A percentile compares a stretch with the other conserved stretches of the same genome.
Conservation (phyloP, 2,329 filamentous ascomycete genomes). For the Pleomassaria siparia region DNA sequence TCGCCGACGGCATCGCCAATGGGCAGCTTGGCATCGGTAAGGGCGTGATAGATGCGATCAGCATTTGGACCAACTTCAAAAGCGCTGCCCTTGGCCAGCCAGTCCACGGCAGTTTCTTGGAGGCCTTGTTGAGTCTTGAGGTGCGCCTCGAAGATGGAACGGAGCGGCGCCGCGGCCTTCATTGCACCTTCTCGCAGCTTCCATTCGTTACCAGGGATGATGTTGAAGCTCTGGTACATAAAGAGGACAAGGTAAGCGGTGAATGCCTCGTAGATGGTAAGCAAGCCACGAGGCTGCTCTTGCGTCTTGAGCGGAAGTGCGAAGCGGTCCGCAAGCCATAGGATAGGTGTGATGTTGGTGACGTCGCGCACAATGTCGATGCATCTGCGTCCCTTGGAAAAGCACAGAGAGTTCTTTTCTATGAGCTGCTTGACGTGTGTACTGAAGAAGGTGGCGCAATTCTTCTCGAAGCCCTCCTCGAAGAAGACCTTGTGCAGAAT, state of each 20-base stretch:
- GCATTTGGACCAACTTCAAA: slow-evolving; percentile 54
- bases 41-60: slow-evolving; percentile 54
- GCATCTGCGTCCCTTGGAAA: slow-evolving; percentile 47
- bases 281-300: slow-evolving; percentile 59
- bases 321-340: slow-evolving; percentile 65
- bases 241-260: slow-evolving; percentile 49
- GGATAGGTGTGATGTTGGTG: slow-evolving; percentile 66
- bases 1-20: slow-evolving; percentile 53
- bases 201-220: slow-evolving; percentile 53
- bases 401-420: slow-evolving; percentile 50
- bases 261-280: slow-evolving; percentile 52
- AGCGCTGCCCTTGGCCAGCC: slow-evolving; percentile 51
- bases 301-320: slow-evolving; percentile 67
- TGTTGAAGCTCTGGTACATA: slow-evolving; percentile 58
- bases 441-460: slow-evolving; percentile 49
- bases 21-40: slow-evolving; percentile 50
- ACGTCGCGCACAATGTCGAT: slow-evolving; percentile 65
- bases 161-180: slow-evolving; percentile 43
- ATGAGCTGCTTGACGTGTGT: slow-evolving; percentile 49
- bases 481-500: slow-evolving; percentile 51
- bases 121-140: slow-evolving; percentile 49
- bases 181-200: slow-evolving; percentile 49
- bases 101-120: slow-evolving; percentile 49
- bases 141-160: slow-evolving; percentile 48
- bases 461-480: slow-evolving; percentile 48